phyloP scores from a whole-genome alignment of 495 filamentous ascomycete species.

The Penicillium coprophilum region DNA sequence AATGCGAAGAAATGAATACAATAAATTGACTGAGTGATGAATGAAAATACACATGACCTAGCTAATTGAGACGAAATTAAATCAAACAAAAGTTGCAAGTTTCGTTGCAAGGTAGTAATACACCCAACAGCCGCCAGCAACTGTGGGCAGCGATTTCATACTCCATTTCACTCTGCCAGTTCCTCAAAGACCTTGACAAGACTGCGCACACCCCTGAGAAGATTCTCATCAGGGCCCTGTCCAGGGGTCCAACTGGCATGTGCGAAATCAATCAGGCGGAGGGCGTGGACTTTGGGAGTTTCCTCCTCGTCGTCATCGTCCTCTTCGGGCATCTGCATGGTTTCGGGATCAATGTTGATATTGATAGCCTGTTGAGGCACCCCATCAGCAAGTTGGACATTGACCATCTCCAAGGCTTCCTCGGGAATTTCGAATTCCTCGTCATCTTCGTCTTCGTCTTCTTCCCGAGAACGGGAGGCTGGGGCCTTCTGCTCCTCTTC shows the following conservation, averaged over 20 bases:
- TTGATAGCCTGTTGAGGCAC: conserved; percentile 38
- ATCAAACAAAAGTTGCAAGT: neutral
- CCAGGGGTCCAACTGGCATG: conserved; percentile 88
- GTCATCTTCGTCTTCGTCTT: conserved; percentile 44
- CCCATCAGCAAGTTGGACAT: conserved; percentile 32
- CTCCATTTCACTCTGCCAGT: conserved; percentile 41
- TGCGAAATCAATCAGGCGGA: conserved; percentile 96
- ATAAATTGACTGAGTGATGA: conserved; percentile 1
- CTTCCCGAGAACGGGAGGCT: conserved; percentile 26
- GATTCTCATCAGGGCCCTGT: conserved; percentile 84
- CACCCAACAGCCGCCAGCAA: conserved; percentile 33
- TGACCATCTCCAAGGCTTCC: conserved; percentile 36
- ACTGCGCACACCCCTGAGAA: conserved; percentile 71
- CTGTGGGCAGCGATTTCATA: conserved; percentile 13
- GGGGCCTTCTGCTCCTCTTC: conserved; percentile 54
- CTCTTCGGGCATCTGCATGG: conserved; percentile 28
- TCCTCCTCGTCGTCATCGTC: conserved; percentile 66
- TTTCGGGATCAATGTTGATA: conserved; percentile 42
- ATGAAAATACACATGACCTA: neutral
- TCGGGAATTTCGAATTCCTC: conserved; percentile 55
- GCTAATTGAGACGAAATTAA: neutral
- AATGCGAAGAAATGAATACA: neutral
- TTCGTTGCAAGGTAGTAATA: neutral
- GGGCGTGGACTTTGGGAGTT: conserved; percentile 70
- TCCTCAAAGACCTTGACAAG: conserved; percentile 68